Conservation (phyloP, 148 eudicot genomes). For the Silene uniflora region DNA sequence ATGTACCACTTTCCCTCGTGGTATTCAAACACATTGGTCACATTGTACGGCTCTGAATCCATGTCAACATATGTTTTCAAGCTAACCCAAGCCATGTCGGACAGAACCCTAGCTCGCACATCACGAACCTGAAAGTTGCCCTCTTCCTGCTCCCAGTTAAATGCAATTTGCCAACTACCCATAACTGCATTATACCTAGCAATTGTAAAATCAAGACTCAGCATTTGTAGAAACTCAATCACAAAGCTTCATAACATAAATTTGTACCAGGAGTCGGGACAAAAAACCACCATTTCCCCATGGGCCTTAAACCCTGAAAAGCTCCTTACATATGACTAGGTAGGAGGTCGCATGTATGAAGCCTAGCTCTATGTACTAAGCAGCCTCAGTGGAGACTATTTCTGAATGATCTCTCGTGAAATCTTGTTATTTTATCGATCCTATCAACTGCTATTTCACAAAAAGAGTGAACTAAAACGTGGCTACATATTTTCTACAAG, state of each 20-base stretch:
- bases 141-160: slow-evolving; percentile 61
- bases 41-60: slow-evolving; percentile 44
- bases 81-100: slow-evolving; percentile 89
- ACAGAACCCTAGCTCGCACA: slow-evolving; percentile 61
- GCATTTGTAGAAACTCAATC: background rate
- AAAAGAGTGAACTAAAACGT: background rate
- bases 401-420: too few species aligned
- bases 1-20: slow-evolving; percentile 84
- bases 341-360: too few species aligned
- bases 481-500: background rate
- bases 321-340: too few species aligned
- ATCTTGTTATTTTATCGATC: too few species aligned
- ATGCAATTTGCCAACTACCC: slow-evolving; percentile 77
- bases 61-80: slow-evolving; percentile 65
- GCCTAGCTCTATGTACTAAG: too few species aligned
- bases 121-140: slow-evolving; percentile 69
- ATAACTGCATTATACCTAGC: slow-evolving; percentile 69
- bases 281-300: background rate
- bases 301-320: background rate
- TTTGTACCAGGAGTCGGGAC: background rate
- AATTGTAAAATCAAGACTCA: background rate
- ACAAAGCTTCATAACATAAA: background rate
- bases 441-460: background rate
- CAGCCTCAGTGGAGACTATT: too few species aligned
- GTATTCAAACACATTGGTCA: slow-evolving; percentile 72